These are phyloP conservation scores for Gyrodon lividus DNA, from an alignment of 768 basidiomycete species.

Conservation along the genomic window DNA sequence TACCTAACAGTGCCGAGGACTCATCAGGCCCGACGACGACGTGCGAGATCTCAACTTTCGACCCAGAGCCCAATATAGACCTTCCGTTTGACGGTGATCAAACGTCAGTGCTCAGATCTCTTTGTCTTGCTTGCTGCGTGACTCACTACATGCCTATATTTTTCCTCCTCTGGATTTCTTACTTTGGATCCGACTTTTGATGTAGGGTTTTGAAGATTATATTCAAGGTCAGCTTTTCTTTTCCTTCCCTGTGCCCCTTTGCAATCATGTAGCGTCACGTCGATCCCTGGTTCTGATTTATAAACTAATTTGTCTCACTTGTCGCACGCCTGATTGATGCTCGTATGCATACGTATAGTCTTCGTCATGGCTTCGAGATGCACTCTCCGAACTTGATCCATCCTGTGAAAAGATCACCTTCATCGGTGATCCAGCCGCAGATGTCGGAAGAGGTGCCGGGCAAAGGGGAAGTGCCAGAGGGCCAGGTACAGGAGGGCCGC, in stretches of 20 bases:
- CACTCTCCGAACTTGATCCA: conserved; percentile 86
- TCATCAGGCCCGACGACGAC: conserved; percentile 79
- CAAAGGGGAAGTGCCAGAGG: conserved; percentile 9
- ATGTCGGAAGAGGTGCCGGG: conserved; percentile 11
- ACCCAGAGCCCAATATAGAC: conserved; percentile 78
- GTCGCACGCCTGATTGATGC: neutral
- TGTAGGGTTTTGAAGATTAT: conserved; percentile 76
- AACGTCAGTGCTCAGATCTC: conserved; percentile 40
- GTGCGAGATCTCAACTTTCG: conserved; percentile 84
- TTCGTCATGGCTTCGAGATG: conserved; percentile 94
- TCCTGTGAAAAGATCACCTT: conserved; percentile 85
- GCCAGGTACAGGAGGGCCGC: neutral
- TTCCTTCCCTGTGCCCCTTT: neutral
- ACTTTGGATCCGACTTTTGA: neutral
- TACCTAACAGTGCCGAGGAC: conserved; percentile 62
- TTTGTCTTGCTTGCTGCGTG: neutral
- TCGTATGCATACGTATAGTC: conserved; percentile 27
- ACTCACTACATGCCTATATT: conserved; percentile 6
- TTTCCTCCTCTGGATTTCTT: neutral
- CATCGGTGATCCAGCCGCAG: conserved; percentile 64
- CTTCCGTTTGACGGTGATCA: conserved; percentile 72
- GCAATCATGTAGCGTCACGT: neutral
- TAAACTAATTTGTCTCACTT: neutral
- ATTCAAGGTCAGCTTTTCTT: conserved; percentile 57
- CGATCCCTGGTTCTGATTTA: neutral